phyloP scores from a whole-genome alignment of 768 basidiomycete genomes.

The Macrolepiota fuliginosa region DNA sequence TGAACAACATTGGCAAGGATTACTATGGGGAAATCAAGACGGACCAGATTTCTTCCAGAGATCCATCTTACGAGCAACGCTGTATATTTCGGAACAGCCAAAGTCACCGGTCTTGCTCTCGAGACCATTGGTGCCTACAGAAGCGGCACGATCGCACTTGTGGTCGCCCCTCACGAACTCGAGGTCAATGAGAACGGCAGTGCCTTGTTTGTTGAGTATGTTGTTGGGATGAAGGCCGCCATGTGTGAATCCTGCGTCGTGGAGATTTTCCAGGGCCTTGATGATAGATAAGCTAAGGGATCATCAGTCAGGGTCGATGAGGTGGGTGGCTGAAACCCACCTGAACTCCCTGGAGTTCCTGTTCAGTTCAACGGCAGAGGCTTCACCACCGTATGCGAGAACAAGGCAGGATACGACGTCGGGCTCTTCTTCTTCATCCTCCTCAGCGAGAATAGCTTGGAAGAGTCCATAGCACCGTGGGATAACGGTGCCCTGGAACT shows the following conservation, averaged over 20 bases:
- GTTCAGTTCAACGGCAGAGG: conserved; percentile 5
- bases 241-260: conserved; percentile 10
- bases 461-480: conserved; percentile 12
- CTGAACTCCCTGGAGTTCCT: conserved; percentile 11
- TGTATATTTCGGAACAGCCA: conserved; percentile 11
- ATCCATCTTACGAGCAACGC: conserved; percentile 11
- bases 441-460: conserved; percentile 7
- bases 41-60: conserved; percentile 14
- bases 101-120: conserved; percentile 12
- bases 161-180: conserved; percentile 10
- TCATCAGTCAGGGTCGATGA: neutral
- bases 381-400: conserved; percentile 3
- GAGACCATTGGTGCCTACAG: conserved; percentile 1
- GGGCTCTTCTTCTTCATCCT: neutral
- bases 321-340: neutral
- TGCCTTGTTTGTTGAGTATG: conserved; percentile 4
- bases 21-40: neutral
- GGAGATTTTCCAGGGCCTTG: conserved; percentile 8
- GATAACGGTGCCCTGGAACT: conserved; percentile 6
- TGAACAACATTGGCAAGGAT: neutral
- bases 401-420: conserved; percentile 11
- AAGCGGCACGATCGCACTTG: conserved; percentile 9
- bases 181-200: conserved; percentile 11
- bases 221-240: conserved; percentile 9
- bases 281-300: conserved; percentile 2